These are phyloP conservation scores for Colletotrichum neosansevieriae DNA, from an alignment of 2,329 filamentous ascomycete genomes.

Conservation along the genomic window DNA sequence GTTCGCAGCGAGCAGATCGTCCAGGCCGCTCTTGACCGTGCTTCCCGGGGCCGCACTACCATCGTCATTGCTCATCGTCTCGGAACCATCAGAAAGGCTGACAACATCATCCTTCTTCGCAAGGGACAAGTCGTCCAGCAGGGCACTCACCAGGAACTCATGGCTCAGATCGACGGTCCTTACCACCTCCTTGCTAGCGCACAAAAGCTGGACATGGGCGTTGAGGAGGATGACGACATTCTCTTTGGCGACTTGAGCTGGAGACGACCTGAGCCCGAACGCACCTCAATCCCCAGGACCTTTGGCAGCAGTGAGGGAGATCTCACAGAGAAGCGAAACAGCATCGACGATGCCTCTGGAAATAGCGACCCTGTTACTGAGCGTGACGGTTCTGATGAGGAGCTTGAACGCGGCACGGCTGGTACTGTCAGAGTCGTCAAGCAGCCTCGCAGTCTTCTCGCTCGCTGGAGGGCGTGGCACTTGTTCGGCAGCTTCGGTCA, in stretches of 20 bases:
- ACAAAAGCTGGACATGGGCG: constrained; percentile 42
- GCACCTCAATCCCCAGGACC: neutral
- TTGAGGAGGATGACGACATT: constrained; percentile 29
- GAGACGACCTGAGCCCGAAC: constrained; percentile 30
- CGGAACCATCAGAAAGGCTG: constrained; percentile 65
- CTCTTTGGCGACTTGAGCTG: constrained; percentile 42
- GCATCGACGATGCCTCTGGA: constrained; percentile 23
- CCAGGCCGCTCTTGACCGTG: constrained; percentile 60
- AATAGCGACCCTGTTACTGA: constrained; percentile 14
- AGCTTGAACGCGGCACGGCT: constrained; percentile 23
- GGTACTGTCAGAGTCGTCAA: constrained; percentile 15
- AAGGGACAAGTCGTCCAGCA: constrained; percentile 66
- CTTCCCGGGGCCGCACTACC: constrained; percentile 66
- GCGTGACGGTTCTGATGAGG: constrained; percentile 30
- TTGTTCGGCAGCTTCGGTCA: constrained; percentile 36
- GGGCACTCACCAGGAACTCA: constrained; percentile 67
- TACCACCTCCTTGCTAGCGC: constrained; percentile 59
- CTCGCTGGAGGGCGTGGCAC: constrained; percentile 19
- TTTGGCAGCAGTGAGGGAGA: constrained; percentile 32
- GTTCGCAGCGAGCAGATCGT: constrained; percentile 66
- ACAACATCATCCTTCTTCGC: constrained; percentile 69
- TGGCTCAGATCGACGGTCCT: constrained; percentile 54
- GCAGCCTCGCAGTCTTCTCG: constrained; percentile 14
- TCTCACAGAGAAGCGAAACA: constrained; percentile 32
- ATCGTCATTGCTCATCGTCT: constrained; percentile 69